Evolutionary conservation across 2,329 filamentous ascomycete genomes (phyloP).

Genomic region (Sclerotinia trifoliorum): DNA sequence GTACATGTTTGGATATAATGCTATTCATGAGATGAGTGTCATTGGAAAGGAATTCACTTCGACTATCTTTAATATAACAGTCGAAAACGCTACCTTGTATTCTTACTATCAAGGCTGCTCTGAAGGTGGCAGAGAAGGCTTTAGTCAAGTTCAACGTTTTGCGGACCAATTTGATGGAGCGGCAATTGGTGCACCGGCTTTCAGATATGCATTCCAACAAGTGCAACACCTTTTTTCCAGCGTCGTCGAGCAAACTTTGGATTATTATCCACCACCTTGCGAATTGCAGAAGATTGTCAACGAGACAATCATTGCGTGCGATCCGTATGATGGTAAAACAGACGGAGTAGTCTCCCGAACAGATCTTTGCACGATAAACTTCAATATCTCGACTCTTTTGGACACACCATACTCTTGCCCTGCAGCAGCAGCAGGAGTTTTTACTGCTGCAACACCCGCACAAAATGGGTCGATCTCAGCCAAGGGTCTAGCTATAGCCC

Average conservation of each 20-base stretch:
- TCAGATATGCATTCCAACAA: slow-evolving; percentile 49
- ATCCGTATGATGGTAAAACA: slow-evolving; percentile 53
- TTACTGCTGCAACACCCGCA: slow-evolving; percentile 25
- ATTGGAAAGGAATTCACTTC: slow-evolving; percentile 47
- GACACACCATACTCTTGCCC: slow-evolving; percentile 48
- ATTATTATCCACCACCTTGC: slow-evolving; percentile 46
- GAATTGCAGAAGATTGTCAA: slow-evolving; percentile 53
- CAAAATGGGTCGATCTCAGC: slow-evolving; percentile 31
- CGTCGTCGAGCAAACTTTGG: slow-evolving; percentile 43
- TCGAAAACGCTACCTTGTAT: slow-evolving; percentile 25
- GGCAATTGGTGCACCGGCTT: slow-evolving; percentile 48
- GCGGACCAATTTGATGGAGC: slow-evolving; percentile 47
- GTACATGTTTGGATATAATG: slow-evolving; percentile 44
- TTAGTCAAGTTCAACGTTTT: slow-evolving; percentile 46
- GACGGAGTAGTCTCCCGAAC: slow-evolving; percentile 54
- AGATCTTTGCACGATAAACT: slow-evolving; percentile 48
- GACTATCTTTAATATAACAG: slow-evolving; percentile 42
- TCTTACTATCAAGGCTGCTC: slow-evolving; percentile 21
- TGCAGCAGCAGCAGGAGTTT: slow-evolving; percentile 29
- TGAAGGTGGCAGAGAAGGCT: slow-evolving; percentile 49
- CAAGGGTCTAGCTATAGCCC: slow-evolving; percentile 40
- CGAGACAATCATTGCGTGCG: slow-evolving; percentile 54
- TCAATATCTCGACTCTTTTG: slow-evolving; percentile 47
- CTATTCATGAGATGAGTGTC: slow-evolving; percentile 41
- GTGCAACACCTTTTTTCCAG: slow-evolving; percentile 44